Evolutionary conservation across 257 asterid genomes (phyloP).

Genomic region (Penstemon barbatus): DNA sequence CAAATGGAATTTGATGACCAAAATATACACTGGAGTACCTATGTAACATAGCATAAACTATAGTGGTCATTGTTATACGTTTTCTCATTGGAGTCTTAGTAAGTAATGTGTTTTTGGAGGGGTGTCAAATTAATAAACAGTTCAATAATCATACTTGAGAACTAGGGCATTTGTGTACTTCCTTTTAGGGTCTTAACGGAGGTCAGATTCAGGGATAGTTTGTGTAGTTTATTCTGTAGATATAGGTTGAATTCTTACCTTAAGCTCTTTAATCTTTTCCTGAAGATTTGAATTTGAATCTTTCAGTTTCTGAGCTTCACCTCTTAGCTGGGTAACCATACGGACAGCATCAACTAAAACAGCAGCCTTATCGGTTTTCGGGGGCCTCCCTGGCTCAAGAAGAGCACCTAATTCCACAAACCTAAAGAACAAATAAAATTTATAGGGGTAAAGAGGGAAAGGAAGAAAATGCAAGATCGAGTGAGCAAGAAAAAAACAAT

Average conservation of each 20-base stretch:
- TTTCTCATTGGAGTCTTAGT: too few relatives aligned
- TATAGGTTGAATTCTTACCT: constrained; percentile 38
- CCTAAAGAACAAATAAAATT: constrained; percentile 34
- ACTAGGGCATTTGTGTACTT: too few relatives aligned
- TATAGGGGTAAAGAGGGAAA: constrained; percentile 8
- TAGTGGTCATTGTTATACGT: too few relatives aligned
- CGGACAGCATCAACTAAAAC: constrained; percentile 72
- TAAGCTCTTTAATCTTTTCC: constrained; percentile 70
- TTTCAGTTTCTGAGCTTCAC: constrained; percentile 71
- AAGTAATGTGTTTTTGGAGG: too few relatives aligned
- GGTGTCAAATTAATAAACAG: too few relatives aligned
- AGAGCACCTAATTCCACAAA: constrained; percentile 71
- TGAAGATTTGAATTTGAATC: constrained; percentile 60
- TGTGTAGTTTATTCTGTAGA: not conserved
- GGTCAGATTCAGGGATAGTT: not conserved
- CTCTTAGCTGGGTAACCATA: constrained; percentile 59
- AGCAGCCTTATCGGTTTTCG: constrained; percentile 70
- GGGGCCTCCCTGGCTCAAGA: constrained; percentile 79
- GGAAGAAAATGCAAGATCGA: not conserved
- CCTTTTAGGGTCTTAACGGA: too few relatives aligned
- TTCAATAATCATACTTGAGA: too few relatives aligned
- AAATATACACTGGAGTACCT: too few relatives aligned
- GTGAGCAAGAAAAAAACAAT: constrained; percentile 20
- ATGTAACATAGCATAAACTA: too few relatives aligned
- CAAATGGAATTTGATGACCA: too few relatives aligned